Evolutionary conservation across 163 green algal species (phyloP).

Genomic region (Chlamydomonas reinhardtii): DNA sequence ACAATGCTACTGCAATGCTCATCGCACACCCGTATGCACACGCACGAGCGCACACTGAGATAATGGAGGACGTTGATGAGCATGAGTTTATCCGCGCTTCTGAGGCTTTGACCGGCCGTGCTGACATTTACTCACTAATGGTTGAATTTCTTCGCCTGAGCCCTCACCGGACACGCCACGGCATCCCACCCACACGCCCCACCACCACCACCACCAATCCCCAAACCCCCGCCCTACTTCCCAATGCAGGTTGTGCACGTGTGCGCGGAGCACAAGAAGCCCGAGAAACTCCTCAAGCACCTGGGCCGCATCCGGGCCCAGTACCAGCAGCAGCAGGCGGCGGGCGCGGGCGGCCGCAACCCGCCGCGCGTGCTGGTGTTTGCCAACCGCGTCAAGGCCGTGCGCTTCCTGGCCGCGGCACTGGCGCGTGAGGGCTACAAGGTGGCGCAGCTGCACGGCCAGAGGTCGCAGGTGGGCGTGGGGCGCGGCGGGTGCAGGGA

Average conservation of each 20-base stretch:
- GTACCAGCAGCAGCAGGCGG: not conserved
- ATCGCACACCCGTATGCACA: no score
- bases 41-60: not conserved
- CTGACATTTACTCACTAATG: not conserved
- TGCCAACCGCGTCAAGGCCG: conserved; percentile 90
- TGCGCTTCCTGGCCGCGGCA: conserved; percentile 72
- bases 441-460: conserved; percentile 83
- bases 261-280: conserved; percentile 97
- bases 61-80: not conserved
- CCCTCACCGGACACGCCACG: not conserved
- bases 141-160: conserved; percentile 44
- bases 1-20: no score
- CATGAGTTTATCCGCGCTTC: conserved; percentile 35
- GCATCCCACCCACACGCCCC: not conserved
- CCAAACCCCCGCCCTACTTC: not conserved
- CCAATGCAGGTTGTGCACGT: conserved; percentile 82
- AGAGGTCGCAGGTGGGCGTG: conserved; percentile 80
- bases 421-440: conserved; percentile 68
- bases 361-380: conserved; percentile 88
- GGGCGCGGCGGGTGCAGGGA: conserved; percentile 52
- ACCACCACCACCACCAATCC: not conserved
- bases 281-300: conserved; percentile 89
- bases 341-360: conserved; percentile 62
- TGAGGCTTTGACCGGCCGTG: not conserved
- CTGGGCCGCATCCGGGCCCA: conserved; percentile 72